Evolutionary conservation across 2,329 filamentous ascomycete species (phyloP), one percentile per base, ranked within the genome.

Genomic region (Aureobasidium subglaciale): DNA sequence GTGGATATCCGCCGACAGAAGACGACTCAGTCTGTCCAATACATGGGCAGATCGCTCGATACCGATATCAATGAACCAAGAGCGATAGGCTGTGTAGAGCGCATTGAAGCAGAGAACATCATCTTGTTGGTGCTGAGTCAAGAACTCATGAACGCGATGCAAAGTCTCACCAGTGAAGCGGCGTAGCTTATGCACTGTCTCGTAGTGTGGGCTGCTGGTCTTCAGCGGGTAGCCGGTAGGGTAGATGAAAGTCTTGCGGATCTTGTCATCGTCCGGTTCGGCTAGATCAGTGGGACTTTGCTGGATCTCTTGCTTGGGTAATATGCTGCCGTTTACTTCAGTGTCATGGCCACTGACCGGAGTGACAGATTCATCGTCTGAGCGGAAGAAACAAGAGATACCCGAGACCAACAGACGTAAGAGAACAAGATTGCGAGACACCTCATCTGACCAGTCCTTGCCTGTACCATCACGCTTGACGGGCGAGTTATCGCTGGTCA

Each of bases 371-470:
- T 69, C 67, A 58, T 76, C 68, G 30, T 75, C 70, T 5, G 90
- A 85, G 65, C 96, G 90, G 67, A 99, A 97, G 10, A 99, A 77
- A 1, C 88, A 85, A 7, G 92, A 91, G 57, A 96, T 85, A 53
- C 93, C 93, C 3, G 92, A 95, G 24, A 95, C 83, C 41, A 96
- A 83, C n/a, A 99, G 78, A 27, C 92, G 81, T 13, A 99, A 77
- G 50, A 96, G 85, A 11, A 92, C 88, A 56, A 99, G 79, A 62
- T 96, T 90, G 55, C 93, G 79, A 2, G 90, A 92, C 25, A 97
- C 86, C 68, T 99, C 95, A 68, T 99, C 93, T 0, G 92, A 96
- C 93, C 93, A 99, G 64, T 96, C 92, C 71, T 97, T 99, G 63
- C 95, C 95, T 68, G 92, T 96, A 34, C 93, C 93, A 62, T 91